Base-by-base conservation (phyloP, 139 green algal genomes). In the Limnomonas spitsbergensis region DNA sequence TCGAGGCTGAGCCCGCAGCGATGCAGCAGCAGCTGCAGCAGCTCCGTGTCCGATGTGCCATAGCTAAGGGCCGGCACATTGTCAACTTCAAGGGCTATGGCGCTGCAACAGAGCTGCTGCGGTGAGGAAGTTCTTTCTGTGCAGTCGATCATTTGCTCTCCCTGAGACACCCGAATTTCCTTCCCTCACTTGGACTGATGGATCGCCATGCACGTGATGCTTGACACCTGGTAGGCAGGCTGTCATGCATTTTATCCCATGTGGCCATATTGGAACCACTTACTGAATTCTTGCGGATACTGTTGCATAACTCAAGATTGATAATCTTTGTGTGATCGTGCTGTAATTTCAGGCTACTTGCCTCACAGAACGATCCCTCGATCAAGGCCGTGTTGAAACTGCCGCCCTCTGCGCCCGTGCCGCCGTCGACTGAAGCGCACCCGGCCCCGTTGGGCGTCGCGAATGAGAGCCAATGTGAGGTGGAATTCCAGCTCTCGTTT, bases 361-460 rank as follows among this genome's bases (percentile, higher is more conserved):
- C 68, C 7, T 9, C 40, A 32, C 35, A 74, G 29, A 74, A 74
- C 68, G 4, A 26, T 3, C 35, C 35, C 29, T 4, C 4, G 7
- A 9, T 47, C 34, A 74, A 74, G 68, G 36, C 42, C 4, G 68
- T 74, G 36, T 20, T 74, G 68, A n/a, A 32, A n/a, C 36, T 74
- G 68, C 36, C 68, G 6, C 68, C 9, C 4, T 26, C 34, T 6
- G 4, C 35, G 7, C 26, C 68, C 14, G 68, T 32, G 24, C 4
- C 31, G 14, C 7, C 56, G 6, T 4, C 20, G 20, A 69, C 56
- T 35, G n/a, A n/a, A n/a, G n/a, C n/a, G n/a, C n/a, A n/a, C n/a
- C n/a, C n/a, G n/a, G n/a, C n/a, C n/a, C n/a, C n/a, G n/a, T n/a
- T n/a, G n/a, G n/a, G n/a, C n/a, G n/a, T n/a, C n/a, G n/a, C n/a